Evolutionary conservation across 495 filamentous ascomycete genomes (phyloP).

Genomic region (Aspergillus cavernicola): DNA sequence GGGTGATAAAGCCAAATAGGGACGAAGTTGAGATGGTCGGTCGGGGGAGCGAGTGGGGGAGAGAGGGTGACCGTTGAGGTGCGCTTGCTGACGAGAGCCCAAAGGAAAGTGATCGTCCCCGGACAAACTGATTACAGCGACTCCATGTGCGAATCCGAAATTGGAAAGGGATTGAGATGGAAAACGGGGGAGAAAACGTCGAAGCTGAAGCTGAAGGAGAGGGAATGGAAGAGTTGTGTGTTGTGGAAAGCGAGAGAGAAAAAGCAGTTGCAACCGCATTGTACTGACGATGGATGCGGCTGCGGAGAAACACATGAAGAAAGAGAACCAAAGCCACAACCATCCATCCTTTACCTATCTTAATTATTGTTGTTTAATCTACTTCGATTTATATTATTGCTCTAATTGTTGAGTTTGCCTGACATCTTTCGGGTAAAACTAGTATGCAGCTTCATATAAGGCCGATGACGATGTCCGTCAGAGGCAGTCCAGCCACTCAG

Average conservation of each 20-base stretch:
- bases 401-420: not conserved
- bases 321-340: conserved; percentile 17
- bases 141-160: conserved; percentile 15
- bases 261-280: not conserved
- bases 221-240: not conserved
- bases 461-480: too few relatives aligned
- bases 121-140: conserved; percentile 10
- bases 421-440: too few relatives aligned
- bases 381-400: not conserved
- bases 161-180: conserved; percentile 25
- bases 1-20: conserved; percentile 16
- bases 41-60: conserved; percentile 25
- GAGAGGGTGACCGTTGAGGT: not conserved
- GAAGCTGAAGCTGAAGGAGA: conserved; percentile 4
- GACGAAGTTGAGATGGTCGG: conserved; percentile 9
- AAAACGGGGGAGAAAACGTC: conserved; percentile 23
- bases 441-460: too few relatives aligned
- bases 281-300: conserved; percentile 24
- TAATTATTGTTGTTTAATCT: not conserved
- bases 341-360: not conserved
- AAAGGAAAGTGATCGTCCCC: conserved; percentile 14
- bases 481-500: conserved; percentile 3
- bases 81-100: conserved; percentile 23
- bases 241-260: conserved; percentile 7
- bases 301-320: conserved; percentile 21